phyloP scores from a whole-genome alignment of 23 red algal species.

The Gracilaria gracilis region DNA sequence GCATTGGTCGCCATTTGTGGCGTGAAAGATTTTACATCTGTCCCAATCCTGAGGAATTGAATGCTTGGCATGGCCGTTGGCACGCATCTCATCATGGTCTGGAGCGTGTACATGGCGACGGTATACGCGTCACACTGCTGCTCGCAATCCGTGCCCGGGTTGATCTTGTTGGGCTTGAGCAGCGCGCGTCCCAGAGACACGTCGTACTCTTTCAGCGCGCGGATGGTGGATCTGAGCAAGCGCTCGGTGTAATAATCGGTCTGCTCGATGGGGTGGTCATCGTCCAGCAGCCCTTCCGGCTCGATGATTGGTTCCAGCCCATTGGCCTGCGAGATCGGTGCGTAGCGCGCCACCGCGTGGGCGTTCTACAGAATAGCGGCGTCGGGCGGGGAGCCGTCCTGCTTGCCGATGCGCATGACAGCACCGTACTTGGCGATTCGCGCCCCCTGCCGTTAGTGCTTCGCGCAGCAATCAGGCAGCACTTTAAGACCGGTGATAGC shows the following conservation, averaged over 20 bases:
- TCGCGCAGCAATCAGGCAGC: slow-evolving; percentile 76
- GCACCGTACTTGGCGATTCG: slow-evolving; percentile 97
- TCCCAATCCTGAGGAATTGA: too few relatives aligned
- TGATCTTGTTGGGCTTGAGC: slow-evolving; percentile 94
- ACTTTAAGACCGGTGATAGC: slow-evolving; percentile 87
- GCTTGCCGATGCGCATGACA: slow-evolving; percentile 78
- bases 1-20: too few relatives aligned
- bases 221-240: slow-evolving; percentile 82
- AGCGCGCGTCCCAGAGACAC: slow-evolving; percentile 90
- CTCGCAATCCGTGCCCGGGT: slow-evolving; percentile 74
- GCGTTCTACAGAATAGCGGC: slow-evolving; percentile 85
- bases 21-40: too few relatives aligned
- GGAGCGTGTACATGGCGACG: slow-evolving; percentile 88
- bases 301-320: slow-evolving; percentile 98
- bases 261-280: slow-evolving; percentile 87
- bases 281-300: slow-evolving; percentile 96
- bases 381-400: slow-evolving; percentile 77
- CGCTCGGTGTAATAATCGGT: slow-evolving; percentile 81
- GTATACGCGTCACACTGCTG: slow-evolving; percentile 66
- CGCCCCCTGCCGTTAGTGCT: slow-evolving; percentile 88
- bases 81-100: slow-evolving; percentile 88
- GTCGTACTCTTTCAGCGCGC: slow-evolving; percentile 80
- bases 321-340: slow-evolving; percentile 84
- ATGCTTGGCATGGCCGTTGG: slow-evolving; percentile 94
- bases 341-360: slow-evolving; percentile 92